phyloP scores from a whole-genome alignment of 805 yeast species.

The Ogataea neopini region DNA sequence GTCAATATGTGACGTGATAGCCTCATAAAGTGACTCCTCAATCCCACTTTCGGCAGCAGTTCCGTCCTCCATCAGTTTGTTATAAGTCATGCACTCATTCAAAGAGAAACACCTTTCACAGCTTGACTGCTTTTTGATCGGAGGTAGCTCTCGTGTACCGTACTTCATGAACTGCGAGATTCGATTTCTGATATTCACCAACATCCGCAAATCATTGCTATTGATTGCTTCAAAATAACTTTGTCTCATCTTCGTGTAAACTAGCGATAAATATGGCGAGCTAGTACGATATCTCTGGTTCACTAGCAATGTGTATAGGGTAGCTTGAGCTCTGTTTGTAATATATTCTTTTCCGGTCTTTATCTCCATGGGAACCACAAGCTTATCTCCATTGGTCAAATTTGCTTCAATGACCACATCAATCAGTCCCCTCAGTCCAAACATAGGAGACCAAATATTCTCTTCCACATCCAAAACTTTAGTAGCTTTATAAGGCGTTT shows the following conservation, averaged over 20 bases:
- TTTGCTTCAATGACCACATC: slow-evolving; percentile 80
- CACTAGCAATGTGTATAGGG: slow-evolving; percentile 75
- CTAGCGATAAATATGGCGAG: slow-evolving; percentile 62
- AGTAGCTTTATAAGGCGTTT: slow-evolving; percentile 51
- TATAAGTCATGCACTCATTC: slow-evolving; percentile 63
- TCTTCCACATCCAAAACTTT: slow-evolving; percentile 85
- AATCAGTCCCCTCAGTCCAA: slow-evolving; percentile 84
- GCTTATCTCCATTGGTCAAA: slow-evolving; percentile 45
- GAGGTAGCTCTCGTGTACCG: slow-evolving; percentile 53
- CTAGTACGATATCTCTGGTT: slow-evolving; percentile 78
- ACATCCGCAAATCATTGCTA: slow-evolving; percentile 58
- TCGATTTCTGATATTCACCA: slow-evolving; percentile 71
- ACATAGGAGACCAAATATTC: slow-evolving; percentile 86
- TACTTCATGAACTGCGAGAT: slow-evolving; percentile 60
- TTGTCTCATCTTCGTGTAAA: slow-evolving; percentile 68
- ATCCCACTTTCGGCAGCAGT: slow-evolving; percentile 55
- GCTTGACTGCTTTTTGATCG: slow-evolving; percentile 47
- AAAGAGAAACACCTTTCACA: slow-evolving; percentile 65
- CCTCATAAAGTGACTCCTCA: slow-evolving; percentile 45
- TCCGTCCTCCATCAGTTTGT: slow-evolving; percentile 62
- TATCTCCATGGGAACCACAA: slow-evolving; percentile 79
- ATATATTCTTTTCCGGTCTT: slow-evolving; percentile 77
- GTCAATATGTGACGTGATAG: slow-evolving; percentile 50
- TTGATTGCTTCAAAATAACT: slow-evolving; percentile 42
- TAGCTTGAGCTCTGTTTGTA: slow-evolving; percentile 82